phyloP scores from a whole-genome alignment of 345 rosid genomes.

The Laguncularia racemosa region DNA sequence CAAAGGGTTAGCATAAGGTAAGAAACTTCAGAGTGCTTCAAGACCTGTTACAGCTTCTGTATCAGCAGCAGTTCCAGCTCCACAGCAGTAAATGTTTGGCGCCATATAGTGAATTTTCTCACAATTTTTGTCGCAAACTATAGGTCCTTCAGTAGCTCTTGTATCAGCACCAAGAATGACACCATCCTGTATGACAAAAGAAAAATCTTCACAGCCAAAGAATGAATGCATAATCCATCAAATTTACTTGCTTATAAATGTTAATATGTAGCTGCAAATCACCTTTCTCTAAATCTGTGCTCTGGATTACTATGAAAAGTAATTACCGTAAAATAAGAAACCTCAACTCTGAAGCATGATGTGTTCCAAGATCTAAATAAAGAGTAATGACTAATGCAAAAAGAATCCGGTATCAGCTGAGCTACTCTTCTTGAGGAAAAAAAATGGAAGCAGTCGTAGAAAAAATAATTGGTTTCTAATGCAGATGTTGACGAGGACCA shows the following conservation, averaged over 20 bases:
- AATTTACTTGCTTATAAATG: neutral
- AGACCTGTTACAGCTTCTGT: constrained; percentile 97
- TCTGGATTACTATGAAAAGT: too few species aligned
- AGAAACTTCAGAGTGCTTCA: constrained; percentile 4
- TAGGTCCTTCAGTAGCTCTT: constrained; percentile 73
- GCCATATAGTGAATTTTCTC: constrained; percentile 99
- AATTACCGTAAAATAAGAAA: too few species aligned
- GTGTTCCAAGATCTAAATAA: too few species aligned
- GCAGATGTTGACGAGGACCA: too few species aligned
- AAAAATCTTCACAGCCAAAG: neutral
- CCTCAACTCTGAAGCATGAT: too few species aligned
- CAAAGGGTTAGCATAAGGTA: neutral
- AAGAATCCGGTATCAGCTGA: too few species aligned
- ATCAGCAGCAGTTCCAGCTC: constrained; percentile 98
- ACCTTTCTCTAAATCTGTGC: too few species aligned
- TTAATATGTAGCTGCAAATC: neutral
- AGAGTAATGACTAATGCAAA: too few species aligned
- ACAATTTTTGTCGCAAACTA: constrained; percentile 96
- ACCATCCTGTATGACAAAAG: constrained; percentile 50
- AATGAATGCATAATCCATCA: neutral
- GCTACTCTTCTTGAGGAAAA: too few species aligned
- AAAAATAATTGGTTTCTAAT: too few species aligned
- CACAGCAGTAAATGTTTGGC: constrained; percentile 94
- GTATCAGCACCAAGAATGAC: constrained; percentile 85
- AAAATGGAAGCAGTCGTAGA: too few species aligned